These are phyloP conservation scores for Hypoxylon sp. DNA, from an alignment of 2,329 filamentous ascomycete genomes.

Conservation along the genomic window DNA sequence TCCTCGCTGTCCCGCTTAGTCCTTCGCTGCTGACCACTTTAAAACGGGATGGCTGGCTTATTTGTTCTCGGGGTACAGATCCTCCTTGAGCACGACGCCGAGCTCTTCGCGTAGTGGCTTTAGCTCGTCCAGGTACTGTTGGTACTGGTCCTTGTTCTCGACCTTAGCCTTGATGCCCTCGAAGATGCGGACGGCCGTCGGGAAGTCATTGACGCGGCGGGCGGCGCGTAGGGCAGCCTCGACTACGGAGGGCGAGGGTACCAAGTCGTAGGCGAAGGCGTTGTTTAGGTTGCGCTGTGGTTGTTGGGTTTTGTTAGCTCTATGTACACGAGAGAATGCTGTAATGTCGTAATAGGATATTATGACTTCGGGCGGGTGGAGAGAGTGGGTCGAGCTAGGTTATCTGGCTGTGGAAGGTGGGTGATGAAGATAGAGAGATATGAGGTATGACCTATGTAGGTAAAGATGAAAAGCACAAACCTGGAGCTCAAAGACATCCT, in stretches of 20 bases:
- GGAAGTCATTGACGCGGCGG: slow-evolving; percentile 97
- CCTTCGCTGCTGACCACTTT: neutral
- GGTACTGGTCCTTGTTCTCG: slow-evolving; percentile 97
- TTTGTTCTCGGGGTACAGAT: slow-evolving; percentile 82
- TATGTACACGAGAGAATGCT: neutral
- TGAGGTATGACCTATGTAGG: slow-evolving; percentile 13
- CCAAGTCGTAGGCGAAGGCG: slow-evolving; percentile 99
- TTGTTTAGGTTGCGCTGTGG: slow-evolving; percentile 81
- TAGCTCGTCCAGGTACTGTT: slow-evolving; percentile 95
- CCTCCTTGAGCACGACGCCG: slow-evolving; percentile 91
- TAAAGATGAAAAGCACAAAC: slow-evolving; percentile 66
- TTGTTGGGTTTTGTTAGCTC: slow-evolving; percentile 36
- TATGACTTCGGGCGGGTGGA: slow-evolving; percentile 27
- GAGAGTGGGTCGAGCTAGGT: slow-evolving; percentile 38
- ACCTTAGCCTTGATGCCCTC: slow-evolving; percentile 99
- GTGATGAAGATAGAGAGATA: slow-evolving; percentile 7
- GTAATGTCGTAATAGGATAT: slow-evolving; percentile 46
- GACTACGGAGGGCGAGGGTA: slow-evolving; percentile 92
- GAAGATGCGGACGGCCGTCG: slow-evolving; percentile 97
- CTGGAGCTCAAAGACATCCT: slow-evolving; percentile 99
- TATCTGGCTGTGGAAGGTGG: slow-evolving; percentile 5
- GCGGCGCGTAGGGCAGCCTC: slow-evolving; percentile 93
- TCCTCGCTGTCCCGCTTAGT: neutral
- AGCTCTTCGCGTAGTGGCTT: slow-evolving; percentile 94
- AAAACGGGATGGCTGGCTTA: slow-evolving; percentile 34